Base-by-base conservation (phyloP, 331 rosid species). In the Rhamnella rubrinervis region DNA sequence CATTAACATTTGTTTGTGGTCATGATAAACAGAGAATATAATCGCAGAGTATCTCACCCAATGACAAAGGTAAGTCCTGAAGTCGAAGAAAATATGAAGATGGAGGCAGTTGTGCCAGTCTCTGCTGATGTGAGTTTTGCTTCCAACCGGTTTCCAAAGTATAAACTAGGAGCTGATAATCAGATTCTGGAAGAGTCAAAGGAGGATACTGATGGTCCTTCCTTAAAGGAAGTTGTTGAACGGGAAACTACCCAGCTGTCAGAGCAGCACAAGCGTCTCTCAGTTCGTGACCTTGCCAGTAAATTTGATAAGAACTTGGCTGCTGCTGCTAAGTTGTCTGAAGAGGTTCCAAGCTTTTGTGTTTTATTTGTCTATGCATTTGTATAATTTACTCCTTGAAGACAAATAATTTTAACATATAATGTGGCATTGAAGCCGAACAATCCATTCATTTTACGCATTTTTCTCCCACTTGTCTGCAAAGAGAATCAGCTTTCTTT, bases 271-370 rank as follows among this genome's bases (percentile, higher is more conserved):
- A 91, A 93, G 78, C 96, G 96, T 55, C 89, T 93, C 81, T 93
- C 98, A 16, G 97, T 93, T 77, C 98, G 97, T 15, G 98, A 93
- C 67, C 97, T 93, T 77, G 98, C 98, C 25, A 81, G 87, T 79
- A 93, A 88, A 93, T 93, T 93, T 57, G 98, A 93, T 84, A 93
- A 88, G 80, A 93, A 91, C 86, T 78, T 93, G 86, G 74, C 96
- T 73, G 81, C 97, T 65, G 97, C 98, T 68, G 93, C 98, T 65
- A 91, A 91, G 81, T 78, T 93, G 82, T 82, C 98, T 56, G 89
- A 93, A 71, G 96, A 87, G 97, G 98, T 90, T 80, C 71, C 37
- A 61, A 44, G 41, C 59, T 38, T 67, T 31, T 78, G 17, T 65
- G 19, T 49, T 58, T 47, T 62, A 39, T 55, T 49, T 71, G 50